Evolutionary conservation across 139 green algal species (phyloP).

Genomic region (Gonium pectorale): DNA sequence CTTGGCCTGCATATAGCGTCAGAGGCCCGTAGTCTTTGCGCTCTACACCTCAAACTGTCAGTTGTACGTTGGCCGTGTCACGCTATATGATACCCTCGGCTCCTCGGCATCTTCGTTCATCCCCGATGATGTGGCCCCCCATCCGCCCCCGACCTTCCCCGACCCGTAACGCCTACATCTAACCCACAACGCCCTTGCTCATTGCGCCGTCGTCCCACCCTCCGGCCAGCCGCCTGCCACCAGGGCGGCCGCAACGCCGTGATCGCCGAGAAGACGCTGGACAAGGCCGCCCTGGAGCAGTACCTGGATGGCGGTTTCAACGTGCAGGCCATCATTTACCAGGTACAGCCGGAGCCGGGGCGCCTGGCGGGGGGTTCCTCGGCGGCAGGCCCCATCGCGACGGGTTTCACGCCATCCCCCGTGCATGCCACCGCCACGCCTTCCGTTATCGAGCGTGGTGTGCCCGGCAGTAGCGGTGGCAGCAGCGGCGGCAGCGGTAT

Average conservation of each 20-base stretch:
- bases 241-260: constrained; percentile 75
- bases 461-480: background rate
- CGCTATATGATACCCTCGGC: too few relatives aligned
- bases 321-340: constrained; percentile 67
- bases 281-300: constrained; percentile 70
- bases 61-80: too few relatives aligned
- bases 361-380: background rate
- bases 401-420: background rate
- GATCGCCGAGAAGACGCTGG: constrained; percentile 69
- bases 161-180: background rate
- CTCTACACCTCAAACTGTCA: too few relatives aligned
- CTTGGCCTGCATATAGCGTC: too few relatives aligned
- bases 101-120: too few relatives aligned
- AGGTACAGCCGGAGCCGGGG: constrained; percentile 54
- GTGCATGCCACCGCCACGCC: background rate
- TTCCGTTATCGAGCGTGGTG: background rate
- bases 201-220: background rate
- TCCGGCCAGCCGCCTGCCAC: constrained; percentile 75
- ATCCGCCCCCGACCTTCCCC: background rate
- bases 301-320: constrained; percentile 77
- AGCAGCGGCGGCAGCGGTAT: background rate
- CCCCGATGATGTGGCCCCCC: too few relatives aligned
- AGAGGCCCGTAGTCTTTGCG: too few relatives aligned
- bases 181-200: background rate
- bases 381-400: background rate